phyloP scores from a whole-genome alignment of 805 yeast genomes.

The Barnettozyma californica region DNA sequence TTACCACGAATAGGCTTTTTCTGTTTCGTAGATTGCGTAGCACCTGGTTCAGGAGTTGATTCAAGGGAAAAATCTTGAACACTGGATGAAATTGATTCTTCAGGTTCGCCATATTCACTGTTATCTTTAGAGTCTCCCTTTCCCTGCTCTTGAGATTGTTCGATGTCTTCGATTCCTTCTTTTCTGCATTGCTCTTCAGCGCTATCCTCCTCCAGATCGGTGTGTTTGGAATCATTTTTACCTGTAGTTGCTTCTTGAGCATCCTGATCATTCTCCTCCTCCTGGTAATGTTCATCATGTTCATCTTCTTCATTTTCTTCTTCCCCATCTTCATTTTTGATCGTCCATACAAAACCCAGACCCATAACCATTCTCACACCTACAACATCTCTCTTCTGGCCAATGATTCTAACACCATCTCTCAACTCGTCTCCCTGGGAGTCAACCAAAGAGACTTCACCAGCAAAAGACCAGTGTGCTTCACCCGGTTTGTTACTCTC shows the following conservation, averaged over 20 bases:
- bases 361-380: constrained; percentile 91
- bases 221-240: constrained; percentile 4
- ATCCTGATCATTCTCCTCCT: constrained; percentile 3
- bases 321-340: constrained; percentile 48
- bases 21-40: constrained; percentile 5
- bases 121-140: background rate
- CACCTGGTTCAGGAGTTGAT: background rate
- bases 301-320: constrained; percentile 27
- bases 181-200: too few relatives aligned
- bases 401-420: constrained; percentile 55
- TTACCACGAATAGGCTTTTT: constrained; percentile 66
- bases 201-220: background rate
- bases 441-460: constrained; percentile 65
- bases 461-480: constrained; percentile 76
- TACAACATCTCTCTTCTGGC: constrained; percentile 56
- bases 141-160: background rate
- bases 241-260: constrained; percentile 10
- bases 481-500: constrained; percentile 59
- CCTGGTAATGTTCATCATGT: too few relatives aligned
- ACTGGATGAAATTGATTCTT: background rate
- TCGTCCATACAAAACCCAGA: constrained; percentile 71
- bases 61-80: background rate
- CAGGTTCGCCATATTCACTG: background rate
- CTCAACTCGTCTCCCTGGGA: constrained; percentile 53
- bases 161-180: constrained; percentile 6